Evolutionary conservation across 257 asterid species (phyloP).

Genomic region (Primulina huaijiensis): DNA sequence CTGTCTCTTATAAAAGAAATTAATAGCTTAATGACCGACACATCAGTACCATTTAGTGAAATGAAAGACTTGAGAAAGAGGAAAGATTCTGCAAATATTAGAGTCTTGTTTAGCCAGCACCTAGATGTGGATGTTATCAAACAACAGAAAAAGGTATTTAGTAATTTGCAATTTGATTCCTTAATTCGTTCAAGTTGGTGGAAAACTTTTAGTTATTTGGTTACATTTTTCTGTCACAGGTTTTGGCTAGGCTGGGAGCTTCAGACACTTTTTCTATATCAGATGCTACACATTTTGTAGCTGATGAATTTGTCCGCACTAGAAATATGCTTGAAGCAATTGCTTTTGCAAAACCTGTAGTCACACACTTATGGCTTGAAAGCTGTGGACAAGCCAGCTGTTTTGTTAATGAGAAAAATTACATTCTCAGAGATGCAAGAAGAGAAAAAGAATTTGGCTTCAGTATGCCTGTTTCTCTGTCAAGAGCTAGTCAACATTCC

Average conservation of each 20-base stretch:
- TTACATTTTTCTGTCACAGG: conserved; percentile 36
- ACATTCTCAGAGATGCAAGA: conserved; percentile 74
- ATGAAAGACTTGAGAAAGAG: conserved; percentile 62
- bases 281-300: conserved; percentile 91
- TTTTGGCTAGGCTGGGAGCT: conserved; percentile 77
- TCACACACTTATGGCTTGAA: conserved; percentile 84
- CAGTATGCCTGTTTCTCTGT: conserved; percentile 74
- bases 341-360: conserved; percentile 88
- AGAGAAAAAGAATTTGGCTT: conserved; percentile 89
- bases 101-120: conserved; percentile 92
- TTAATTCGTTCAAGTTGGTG: conserved; percentile 20
- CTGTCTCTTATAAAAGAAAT: conserved; percentile 57
- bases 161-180: conserved; percentile 14
- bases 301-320: conserved; percentile 90
- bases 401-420: conserved; percentile 73
- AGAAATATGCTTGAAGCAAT: conserved; percentile 94
- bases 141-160: conserved; percentile 74
- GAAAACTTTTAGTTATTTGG: conserved; percentile 6
- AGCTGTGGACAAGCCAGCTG: conserved; percentile 83
- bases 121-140: conserved; percentile 65
- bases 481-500: conserved; percentile 71
- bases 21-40: conserved; percentile 30
- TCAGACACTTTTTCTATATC: conserved; percentile 60
- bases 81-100: conserved; percentile 61
- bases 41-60: conserved; percentile 31